Conservation (phyloP, 177 flowering plant genomes). For the Vitis hybrid region DNA sequence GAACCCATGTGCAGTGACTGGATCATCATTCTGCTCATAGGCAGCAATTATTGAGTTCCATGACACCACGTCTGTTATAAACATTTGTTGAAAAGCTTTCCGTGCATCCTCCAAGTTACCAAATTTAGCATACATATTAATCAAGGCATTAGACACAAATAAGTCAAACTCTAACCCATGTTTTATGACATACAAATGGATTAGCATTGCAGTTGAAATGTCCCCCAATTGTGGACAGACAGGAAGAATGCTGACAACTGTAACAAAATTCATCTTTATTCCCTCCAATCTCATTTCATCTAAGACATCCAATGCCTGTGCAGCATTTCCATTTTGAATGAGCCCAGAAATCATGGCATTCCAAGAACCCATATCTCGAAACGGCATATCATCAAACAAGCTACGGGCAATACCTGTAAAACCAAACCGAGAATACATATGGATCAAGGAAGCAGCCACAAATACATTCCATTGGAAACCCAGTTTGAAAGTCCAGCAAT, state of each 20-base stretch:
- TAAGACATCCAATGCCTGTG: constrained; percentile 44
- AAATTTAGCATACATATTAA: constrained; percentile 63
- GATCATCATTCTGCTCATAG: constrained; percentile 48
- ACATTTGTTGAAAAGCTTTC: constrained; percentile 45
- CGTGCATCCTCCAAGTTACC: constrained; percentile 36
- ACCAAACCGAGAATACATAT: constrained; percentile 52
- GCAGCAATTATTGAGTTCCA: constrained; percentile 58
- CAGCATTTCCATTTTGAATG: constrained; percentile 52
- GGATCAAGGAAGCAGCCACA: constrained; percentile 27
- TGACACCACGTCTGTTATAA: constrained; percentile 35
- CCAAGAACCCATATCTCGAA: constrained; percentile 53
- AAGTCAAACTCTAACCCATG: constrained; percentile 46
- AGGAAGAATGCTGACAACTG: constrained; percentile 55
- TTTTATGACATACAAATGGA: constrained; percentile 58
- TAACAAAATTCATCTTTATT: constrained; percentile 46
- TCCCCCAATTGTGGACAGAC: constrained; percentile 48
- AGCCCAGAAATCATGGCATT: constrained; percentile 30
- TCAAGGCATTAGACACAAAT: constrained; percentile 62
- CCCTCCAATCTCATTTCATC: constrained; percentile 49
- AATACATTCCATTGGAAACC: constrained; percentile 43
- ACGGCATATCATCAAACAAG: constrained; percentile 49
- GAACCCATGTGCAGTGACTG: constrained; percentile 30
- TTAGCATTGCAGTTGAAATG: constrained; percentile 30
- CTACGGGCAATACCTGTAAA: constrained; percentile 30
- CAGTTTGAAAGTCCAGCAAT: constrained; percentile 45